phyloP scores from a whole-genome alignment of 2,329 filamentous ascomycete genomes.

The Intubia oerlemansii region DNA sequence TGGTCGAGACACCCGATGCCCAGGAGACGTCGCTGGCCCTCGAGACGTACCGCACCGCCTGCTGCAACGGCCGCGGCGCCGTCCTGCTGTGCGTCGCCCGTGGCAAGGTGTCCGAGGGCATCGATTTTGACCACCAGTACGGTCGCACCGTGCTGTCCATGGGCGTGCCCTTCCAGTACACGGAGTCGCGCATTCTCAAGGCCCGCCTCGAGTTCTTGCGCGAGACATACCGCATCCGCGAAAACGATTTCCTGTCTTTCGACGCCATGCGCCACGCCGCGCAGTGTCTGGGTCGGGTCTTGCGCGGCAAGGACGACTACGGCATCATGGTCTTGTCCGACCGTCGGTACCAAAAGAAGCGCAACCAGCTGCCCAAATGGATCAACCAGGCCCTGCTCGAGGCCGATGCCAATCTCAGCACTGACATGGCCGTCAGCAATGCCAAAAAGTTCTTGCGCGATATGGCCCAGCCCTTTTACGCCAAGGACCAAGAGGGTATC shows the following conservation, averaged over 20 bases:
- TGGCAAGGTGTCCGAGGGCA: conserved; percentile 93
- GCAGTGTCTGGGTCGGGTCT: conserved; percentile 82
- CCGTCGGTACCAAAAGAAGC: conserved; percentile 80
- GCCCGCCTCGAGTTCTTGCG: conserved; percentile 88
- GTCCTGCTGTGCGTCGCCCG: conserved; percentile 87
- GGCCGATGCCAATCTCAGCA: conserved; percentile 73
- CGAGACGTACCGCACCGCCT: conserved; percentile 92
- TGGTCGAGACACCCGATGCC: conserved; percentile 92
- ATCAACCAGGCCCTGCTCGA: conserved; percentile 77
- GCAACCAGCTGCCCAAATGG: conserved; percentile 84
- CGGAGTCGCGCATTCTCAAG: conserved; percentile 90
- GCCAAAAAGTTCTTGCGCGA: conserved; percentile 76
- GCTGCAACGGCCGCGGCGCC: conserved; percentile 88
- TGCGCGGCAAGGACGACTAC: conserved; percentile 95
- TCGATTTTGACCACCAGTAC: conserved; percentile 98
- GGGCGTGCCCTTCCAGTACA: conserved; percentile 96
- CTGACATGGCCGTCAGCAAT: conserved; percentile 79
- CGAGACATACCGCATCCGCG: conserved; percentile 88
- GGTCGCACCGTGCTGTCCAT: conserved; percentile 91
- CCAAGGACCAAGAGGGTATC: conserved; percentile 73
- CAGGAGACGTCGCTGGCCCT: conserved; percentile 91
- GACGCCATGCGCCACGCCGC: conserved; percentile 98
- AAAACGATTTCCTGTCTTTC: conserved; percentile 95
- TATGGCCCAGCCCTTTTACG: conserved; percentile 80
- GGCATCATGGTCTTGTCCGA: conserved; percentile 99